Percentiles rank a stretch among this genome's conserved stretches.
Conservation (phyloP, 352 stramenopile genomes). For the Phytopythium helicoides region DNA sequence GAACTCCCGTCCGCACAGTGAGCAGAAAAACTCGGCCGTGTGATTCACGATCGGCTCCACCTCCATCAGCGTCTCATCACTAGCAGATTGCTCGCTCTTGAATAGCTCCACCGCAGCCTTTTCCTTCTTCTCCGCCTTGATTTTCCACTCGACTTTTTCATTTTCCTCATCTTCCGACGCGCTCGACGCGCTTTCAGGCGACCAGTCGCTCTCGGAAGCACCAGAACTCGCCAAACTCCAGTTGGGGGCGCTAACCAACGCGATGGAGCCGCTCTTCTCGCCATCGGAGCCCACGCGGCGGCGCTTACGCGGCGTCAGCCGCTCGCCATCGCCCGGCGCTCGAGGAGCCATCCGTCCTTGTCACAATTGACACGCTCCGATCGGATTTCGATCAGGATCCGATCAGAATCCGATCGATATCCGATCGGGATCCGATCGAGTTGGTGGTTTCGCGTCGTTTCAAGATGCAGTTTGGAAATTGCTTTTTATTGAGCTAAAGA, state of each 20-base stretch:
- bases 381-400: neutral
- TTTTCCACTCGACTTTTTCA: neutral
- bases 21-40: slow-evolving; percentile 33
- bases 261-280: too few relatives aligned
- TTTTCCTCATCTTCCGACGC: neutral
- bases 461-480: neutral
- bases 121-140: neutral
- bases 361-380: neutral
- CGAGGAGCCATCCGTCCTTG: neutral
- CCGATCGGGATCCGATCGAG: neutral
- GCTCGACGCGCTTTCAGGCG: neutral
- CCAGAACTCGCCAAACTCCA: neutral
- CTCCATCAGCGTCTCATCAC: neutral
- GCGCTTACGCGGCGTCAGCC: neutral
- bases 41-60: neutral
- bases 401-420: neutral
- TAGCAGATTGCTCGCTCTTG: too few relatives aligned
- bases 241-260: too few relatives aligned
- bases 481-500: neutral
- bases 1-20: slow-evolving; percentile 53
- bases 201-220: neutral
- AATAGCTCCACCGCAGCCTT: neutral
- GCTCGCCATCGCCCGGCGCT: neutral
- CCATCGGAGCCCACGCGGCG: neutral
- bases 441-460: slow-evolving; percentile 7